Conservation (phyloP, 495 filamentous ascomycete species). For the Parmelia sp. region DNA sequence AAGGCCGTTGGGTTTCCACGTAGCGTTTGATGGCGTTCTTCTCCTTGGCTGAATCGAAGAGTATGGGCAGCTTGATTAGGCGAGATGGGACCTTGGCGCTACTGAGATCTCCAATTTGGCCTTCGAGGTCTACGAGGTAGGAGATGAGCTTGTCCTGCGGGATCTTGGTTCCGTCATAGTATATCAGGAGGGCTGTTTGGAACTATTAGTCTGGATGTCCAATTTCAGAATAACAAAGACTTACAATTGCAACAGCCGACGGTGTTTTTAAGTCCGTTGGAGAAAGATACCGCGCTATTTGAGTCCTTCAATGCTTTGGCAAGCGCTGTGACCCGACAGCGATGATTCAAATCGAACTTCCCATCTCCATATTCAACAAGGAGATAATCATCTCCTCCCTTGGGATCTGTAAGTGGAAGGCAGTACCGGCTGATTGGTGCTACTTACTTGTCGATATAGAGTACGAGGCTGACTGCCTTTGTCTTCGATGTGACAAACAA, state of each 20-base stretch:
- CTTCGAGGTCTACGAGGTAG: conserved; percentile 30
- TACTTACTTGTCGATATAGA: conserved; percentile 43
- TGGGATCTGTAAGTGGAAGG: background rate
- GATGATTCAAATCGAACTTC: conserved; percentile 45
- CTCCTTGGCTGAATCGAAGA: conserved; percentile 46
- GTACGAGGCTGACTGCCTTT: conserved; percentile 39
- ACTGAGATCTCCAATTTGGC: conserved; percentile 34
- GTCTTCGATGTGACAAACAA: conserved; percentile 36
- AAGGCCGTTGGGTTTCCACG: conserved; percentile 51
- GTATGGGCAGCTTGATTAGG: conserved; percentile 48
- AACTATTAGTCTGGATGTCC: background rate
- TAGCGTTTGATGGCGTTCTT: conserved; percentile 47
- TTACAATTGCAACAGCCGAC: conserved; percentile 44
- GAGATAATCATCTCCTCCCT: conserved; percentile 51
- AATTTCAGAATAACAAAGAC: background rate
- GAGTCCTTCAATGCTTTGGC: conserved; percentile 36
- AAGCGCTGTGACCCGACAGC: conserved; percentile 44
- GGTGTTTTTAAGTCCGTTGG: conserved; percentile 38
- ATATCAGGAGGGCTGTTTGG: conserved; percentile 37
- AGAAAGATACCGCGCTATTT: conserved; percentile 32
- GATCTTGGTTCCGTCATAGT: conserved; percentile 42
- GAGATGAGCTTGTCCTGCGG: conserved; percentile 32
- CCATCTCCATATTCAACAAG: conserved; percentile 50
- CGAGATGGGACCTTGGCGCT: conserved; percentile 45
- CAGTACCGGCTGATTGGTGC: background rate